These are phyloP conservation scores for Acanthamoeba sp. DNA, from an alignment of 208 protist genomes.

Conservation along the genomic window DNA sequence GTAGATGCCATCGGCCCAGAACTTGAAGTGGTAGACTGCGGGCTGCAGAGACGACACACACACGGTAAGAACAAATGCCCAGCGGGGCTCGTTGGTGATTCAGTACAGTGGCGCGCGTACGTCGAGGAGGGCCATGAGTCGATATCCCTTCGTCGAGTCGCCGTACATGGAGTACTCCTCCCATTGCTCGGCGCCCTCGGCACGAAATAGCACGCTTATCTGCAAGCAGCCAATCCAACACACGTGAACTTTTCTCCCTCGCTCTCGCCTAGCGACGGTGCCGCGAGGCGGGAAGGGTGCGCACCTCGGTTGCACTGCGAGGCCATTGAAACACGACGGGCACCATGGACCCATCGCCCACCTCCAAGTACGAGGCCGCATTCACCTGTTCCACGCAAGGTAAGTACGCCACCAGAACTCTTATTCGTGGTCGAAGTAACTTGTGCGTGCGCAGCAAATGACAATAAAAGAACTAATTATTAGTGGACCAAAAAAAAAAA, in stretches of 20 bases:
- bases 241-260: too few species aligned
- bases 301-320: background rate
- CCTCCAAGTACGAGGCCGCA: background rate
- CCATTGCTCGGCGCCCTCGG: background rate
- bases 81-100: too few species aligned
- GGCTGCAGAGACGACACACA: background rate
- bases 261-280: too few species aligned
- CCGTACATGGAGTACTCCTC: constrained; percentile 54
- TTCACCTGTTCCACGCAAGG: background rate
- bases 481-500: background rate
- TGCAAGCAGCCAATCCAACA: background rate
- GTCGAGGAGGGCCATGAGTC: constrained; percentile 34
- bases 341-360: background rate
- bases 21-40: constrained; percentile 47
- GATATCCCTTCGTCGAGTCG: constrained; percentile 17
- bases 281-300: background rate
- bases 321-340: constrained; percentile 45
- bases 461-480: background rate
- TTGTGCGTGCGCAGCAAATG: background rate
- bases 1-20: constrained; percentile 43
- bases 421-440: too few species aligned
- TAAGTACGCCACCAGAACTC: too few species aligned
- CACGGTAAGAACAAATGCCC: too few species aligned
- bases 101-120: too few species aligned
- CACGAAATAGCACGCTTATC: constrained; percentile 45